Evolutionary conservation across 495 filamentous ascomycete genomes (phyloP).

Genomic region (Neurospora sp.): DNA sequence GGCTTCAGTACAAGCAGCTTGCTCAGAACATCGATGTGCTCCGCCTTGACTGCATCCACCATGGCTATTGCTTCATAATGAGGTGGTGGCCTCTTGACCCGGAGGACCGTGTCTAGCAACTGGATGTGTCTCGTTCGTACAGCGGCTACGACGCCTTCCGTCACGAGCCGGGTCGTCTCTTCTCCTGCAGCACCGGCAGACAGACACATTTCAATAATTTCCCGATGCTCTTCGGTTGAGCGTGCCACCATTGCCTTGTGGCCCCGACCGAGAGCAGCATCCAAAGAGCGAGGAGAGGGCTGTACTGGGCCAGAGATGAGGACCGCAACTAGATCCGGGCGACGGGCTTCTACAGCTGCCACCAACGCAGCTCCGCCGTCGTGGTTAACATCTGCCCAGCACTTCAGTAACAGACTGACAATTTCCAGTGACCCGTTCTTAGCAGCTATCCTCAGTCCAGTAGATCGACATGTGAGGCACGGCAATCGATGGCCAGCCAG

Average conservation of each 20-base stretch:
- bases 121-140: conserved; percentile 6
- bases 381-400: conserved; percentile 24
- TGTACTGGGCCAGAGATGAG: conserved; percentile 17
- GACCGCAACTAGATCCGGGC: conserved; percentile 15
- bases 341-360: conserved; percentile 14
- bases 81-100: conserved; percentile 1
- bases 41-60: conserved; percentile 17
- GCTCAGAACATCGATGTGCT: conserved; percentile 10
- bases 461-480: conserved; percentile 20
- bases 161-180: conserved; percentile 12
- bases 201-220: conserved; percentile 20
- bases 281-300: conserved; percentile 17
- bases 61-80: conserved; percentile 17
- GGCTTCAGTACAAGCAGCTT: conserved; percentile 17
- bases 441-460: conserved; percentile 20
- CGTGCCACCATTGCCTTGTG: conserved; percentile 3
- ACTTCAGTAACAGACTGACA: conserved; percentile 11
- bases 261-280: conserved; percentile 13
- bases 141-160: conserved; percentile 16
- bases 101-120: conserved; percentile 15
- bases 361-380: conserved; percentile 13
- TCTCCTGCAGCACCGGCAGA: conserved; percentile 16
- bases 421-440: conserved; percentile 17
- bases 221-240: conserved; percentile 1
- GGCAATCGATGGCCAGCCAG: conserved; percentile 20